Base-by-base conservation (phyloP, 345 rosid species). In the Salix udensis region DNA sequence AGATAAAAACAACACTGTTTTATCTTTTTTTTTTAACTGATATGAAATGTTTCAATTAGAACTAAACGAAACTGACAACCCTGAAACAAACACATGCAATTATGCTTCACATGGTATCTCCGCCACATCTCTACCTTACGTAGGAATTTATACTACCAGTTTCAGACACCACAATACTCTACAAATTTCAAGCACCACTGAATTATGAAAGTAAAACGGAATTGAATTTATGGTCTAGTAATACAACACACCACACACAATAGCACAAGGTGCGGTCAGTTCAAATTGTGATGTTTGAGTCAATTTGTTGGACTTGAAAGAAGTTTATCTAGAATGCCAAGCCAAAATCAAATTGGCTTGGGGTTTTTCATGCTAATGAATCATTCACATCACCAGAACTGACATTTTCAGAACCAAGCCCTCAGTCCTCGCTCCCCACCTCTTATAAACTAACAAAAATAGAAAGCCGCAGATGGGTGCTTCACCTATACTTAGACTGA, bases 401-500 rank as follows among this genome's bases (percentile, higher is more conserved):
- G 14, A 4, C 28, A n/a, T n/a, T 60, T n/a, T 50, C 53, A 5
- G 19, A 50, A 50, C 53, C 53, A 50, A 1, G 53, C 21, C 53
- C 53, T 50, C 53, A 1, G 53, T 50, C 53, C 53, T 50, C 2
- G 53, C 53, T 16, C 1, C 53, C 50, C 67, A n/a, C 6, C 14
- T n/a, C 37, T 64, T 64, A 26, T 28, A 64, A 62, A 30, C 30
- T 12, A 62, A n/a, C 67, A 13, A 64, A 6, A 26, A 28, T 10
- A 24, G n/a, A 50, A 16, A 50, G 53, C 53, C 53, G 6, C 53
- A 16, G 53, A 16, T 50, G 53, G 34, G 28, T 64, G 67, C 67
- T 64, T 64, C 31, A 13, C 39, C 31, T 28, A 64, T 12, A 44
- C 72, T 30, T 66, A 75, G 40, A 48, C 72, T 2, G 79, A 73